phyloP scores from a whole-genome alignment of 805 yeast species.

The Yarrowia hollandica region DNA sequence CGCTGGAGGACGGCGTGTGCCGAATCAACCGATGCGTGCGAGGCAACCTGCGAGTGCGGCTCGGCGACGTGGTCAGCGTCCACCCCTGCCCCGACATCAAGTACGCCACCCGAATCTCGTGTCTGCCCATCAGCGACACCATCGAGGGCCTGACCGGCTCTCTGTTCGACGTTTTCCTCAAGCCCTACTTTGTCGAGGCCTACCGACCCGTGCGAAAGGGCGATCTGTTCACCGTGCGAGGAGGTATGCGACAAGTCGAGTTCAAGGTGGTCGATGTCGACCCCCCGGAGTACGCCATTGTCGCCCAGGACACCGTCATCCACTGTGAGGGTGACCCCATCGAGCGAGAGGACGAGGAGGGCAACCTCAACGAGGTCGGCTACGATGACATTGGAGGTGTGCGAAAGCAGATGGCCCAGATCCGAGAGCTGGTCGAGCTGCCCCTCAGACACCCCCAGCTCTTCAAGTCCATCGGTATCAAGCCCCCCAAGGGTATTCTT shows the following conservation, averaged over 20 bases:
- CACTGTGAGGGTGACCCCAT: conserved; percentile 99
- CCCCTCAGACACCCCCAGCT: conserved; percentile 98
- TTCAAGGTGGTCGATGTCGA: conserved; percentile 98
- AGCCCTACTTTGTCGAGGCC: conserved; percentile 98
- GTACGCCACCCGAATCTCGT: conserved; percentile 92
- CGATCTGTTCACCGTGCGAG: conserved; percentile 92
- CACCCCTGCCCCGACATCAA: conserved; percentile 98
- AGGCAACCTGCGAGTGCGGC: conserved; percentile 87
- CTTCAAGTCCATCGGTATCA: conserved; percentile 96
- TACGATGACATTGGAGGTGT: conserved; percentile 99
- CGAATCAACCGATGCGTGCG: conserved; percentile 94
- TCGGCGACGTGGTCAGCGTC: conserved; percentile 87
- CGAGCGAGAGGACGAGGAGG: conserved; percentile 96
- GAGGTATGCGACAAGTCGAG: conserved; percentile 99
- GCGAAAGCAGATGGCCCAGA: conserved; percentile 99
- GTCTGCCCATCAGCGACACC: conserved; percentile 95
- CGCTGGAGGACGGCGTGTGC: conserved; percentile 92
- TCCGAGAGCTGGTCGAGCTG: conserved; percentile 96
- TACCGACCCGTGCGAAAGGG: conserved; percentile 98
- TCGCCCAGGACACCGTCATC: conserved; percentile 96
- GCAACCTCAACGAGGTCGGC: conserved; percentile 94
- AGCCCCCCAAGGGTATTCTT: conserved; percentile 97
- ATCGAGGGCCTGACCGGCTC: conserved; percentile 98
- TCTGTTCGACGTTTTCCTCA: conserved; percentile 89
- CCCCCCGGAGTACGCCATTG: conserved; percentile 96